Evolutionary conservation across 495 filamentous ascomycete species (phyloP), one percentile per base, ranked within the genome.

Genomic region (Hapsidospora chrysogenum): DNA sequence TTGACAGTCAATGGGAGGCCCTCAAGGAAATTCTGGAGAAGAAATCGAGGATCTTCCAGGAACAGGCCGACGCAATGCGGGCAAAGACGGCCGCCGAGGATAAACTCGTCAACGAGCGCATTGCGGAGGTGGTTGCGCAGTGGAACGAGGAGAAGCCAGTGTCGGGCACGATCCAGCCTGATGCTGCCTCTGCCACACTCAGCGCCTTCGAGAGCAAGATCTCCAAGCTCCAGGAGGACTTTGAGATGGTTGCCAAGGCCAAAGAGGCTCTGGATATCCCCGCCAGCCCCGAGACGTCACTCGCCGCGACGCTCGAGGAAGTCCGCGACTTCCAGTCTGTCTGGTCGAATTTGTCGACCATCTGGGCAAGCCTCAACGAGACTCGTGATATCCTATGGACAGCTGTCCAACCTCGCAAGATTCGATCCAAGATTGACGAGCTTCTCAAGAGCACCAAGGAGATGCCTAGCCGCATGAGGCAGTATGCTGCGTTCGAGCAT

Each of bases 271-370:
- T 99, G 19, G 86, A 95, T 53, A 65, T 99, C 33, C 80, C 87
- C 8, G 68, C 75, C 2, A 78, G 70, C 32, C 58, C 76, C 0
- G 82, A 93, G 38, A 82, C 78, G 18, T 72, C 75, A 8, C 70
- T 99, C 14, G 65, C 70, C 6, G 66, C 75, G 10, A 79, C 95
- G 19, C 64, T 96, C 7, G 89, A 99, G 46, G 89, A 99, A 47
- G 89, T 99, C 2, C 89, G 93, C 29, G 89, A 99, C 53, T 99
- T 96, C 62, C 89, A 86, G 61, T 92, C 87, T 9, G 92, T 99
- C 10, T 99, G 89, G 89, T 77, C 84, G 17, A 84, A 81, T 26
- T 57, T 99, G 16, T 83, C 82, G 11, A 94, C 84, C 3, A 92
- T 99, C 40, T 99, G 92, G 92, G 85, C 84, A 60, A 92, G 81